These are phyloP conservation scores for Peziza echinospora DNA, from an alignment of 495 filamentous ascomycete genomes.

Conservation along the genomic window DNA sequence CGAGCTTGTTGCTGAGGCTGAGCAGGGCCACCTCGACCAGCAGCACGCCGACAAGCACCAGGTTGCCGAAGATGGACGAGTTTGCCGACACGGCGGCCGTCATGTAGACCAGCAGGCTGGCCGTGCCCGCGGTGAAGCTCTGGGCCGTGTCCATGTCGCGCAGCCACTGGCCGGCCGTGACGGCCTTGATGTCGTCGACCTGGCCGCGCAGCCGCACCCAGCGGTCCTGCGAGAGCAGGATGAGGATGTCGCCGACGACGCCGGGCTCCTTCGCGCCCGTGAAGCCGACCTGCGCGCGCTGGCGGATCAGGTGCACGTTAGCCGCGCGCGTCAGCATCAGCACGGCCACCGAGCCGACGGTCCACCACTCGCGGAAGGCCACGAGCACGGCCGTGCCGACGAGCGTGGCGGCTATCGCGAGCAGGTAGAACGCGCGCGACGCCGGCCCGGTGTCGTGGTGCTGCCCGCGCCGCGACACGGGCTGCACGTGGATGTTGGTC, in stretches of 20 bases:
- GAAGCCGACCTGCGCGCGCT: conserved; percentile 22
- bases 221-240: conserved; percentile 23
- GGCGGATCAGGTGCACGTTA: conserved; percentile 33
- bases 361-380: conserved; percentile 32
- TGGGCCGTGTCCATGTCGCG: conserved; percentile 29
- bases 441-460: conserved; percentile 19
- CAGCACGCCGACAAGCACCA: conserved; percentile 29
- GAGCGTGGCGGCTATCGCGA: conserved; percentile 25
- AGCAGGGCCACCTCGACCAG: conserved; percentile 29
- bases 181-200: conserved; percentile 34
- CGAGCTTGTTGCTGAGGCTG: conserved; percentile 26
- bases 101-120: conserved; percentile 34
- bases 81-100: conserved; percentile 32
- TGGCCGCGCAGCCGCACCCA: conserved; percentile 31
- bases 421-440: conserved; percentile 26
- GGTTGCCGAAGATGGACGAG: conserved; percentile 25
- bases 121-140: conserved; percentile 24
- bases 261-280: conserved; percentile 22
- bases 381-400: conserved; percentile 22
- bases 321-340: conserved; percentile 32
- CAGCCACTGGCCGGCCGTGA: conserved; percentile 35
- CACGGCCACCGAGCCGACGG: conserved; percentile 22
- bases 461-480: conserved; percentile 9
- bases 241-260: conserved; percentile 22
- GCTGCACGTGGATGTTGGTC: conserved; percentile 26